Percentiles rank a stretch among this genome's conserved stretches.
Conservation (phyloP, 1,139 yeast species). For the Pichia sp. region DNA sequence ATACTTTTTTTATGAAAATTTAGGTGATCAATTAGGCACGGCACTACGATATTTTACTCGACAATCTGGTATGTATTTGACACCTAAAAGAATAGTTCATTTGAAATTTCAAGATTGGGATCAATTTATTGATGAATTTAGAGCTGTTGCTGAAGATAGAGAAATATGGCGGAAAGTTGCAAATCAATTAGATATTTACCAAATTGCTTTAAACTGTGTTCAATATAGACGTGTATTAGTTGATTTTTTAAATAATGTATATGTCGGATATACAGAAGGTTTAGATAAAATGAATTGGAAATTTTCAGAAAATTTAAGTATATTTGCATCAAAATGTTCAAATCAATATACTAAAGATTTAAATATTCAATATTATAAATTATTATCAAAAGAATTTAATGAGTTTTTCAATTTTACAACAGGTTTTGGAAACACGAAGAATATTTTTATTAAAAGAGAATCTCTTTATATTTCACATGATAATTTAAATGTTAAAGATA, state of each 20-base stretch:
- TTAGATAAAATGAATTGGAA: neutral
- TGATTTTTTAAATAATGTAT: conserved; percentile 6
- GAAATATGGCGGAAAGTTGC: conserved; percentile 5
- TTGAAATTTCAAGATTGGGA: conserved; percentile 3
- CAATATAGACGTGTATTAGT: conserved; percentile 4
- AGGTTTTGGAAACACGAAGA: conserved; percentile 7
- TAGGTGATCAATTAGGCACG: conserved; percentile 4
- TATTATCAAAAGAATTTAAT: conserved; percentile 19
- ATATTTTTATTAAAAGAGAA: conserved; percentile 16
- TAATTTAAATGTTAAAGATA: conserved; percentile 13
- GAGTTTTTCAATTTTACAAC: conserved; percentile 14
- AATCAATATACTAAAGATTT: conserved; percentile 6
- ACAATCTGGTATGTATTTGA: neutral
- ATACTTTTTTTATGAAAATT: conserved; percentile 8
- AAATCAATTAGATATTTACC: neutral
- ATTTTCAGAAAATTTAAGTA: neutral
- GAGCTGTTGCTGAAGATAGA: conserved; percentile 1
- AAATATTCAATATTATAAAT: conserved; percentile 15
- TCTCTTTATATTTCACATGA: conserved; percentile 3
- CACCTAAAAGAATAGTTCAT: neutral
- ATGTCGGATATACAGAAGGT: conserved; percentile 4
- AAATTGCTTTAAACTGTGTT: neutral
- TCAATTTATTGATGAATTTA: conserved; percentile 1
- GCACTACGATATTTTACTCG: neutral
- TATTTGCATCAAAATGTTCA: neutral